Evolutionary conservation across 345 rosid species (phyloP).

Genomic region (Bruguiera gymnorhiza): DNA sequence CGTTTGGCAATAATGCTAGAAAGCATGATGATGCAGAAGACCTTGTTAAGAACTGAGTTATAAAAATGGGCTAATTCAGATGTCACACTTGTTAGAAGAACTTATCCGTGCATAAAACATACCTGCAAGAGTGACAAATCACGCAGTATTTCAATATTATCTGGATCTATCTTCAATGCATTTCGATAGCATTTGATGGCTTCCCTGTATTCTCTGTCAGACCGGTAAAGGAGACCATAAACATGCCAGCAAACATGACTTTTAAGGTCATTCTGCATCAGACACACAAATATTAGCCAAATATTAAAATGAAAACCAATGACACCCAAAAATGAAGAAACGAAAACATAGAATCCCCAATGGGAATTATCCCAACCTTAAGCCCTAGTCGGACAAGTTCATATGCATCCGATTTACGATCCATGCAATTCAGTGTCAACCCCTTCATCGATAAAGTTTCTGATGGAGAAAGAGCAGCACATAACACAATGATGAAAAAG

Average conservation of each 20-base stretch:
- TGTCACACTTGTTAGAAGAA: not conserved
- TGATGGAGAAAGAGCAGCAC: conserved; percentile 27
- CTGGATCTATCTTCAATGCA: conserved; percentile 94
- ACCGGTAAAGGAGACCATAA: conserved; percentile 92
- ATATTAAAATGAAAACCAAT: not conserved
- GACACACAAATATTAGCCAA: conserved; percentile 18
- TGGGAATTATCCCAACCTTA: conserved; percentile 53
- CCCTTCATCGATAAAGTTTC: conserved; percentile 99
- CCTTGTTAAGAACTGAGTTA: not conserved
- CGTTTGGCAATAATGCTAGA: no score
- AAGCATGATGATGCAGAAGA: no score
- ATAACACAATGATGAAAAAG: not conserved
- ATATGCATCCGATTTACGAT: conserved; percentile 94
- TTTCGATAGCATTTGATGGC: conserved; percentile 97
- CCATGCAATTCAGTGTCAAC: conserved; percentile 95
- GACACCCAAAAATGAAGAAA: not conserved
- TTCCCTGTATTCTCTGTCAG: conserved; percentile 97
- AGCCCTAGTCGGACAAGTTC: conserved; percentile 93
- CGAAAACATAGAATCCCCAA: not conserved
- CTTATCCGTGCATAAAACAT: not conserved
- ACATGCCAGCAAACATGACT: conserved; percentile 99
- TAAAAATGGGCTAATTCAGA: not conserved
- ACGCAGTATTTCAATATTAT: conserved; percentile 90
- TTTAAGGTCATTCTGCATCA: conserved; percentile 91
- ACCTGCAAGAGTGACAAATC: conserved; percentile 98